Base-by-base conservation (phyloP, 345 rosid genomes). In the Geranium brycei region DNA sequence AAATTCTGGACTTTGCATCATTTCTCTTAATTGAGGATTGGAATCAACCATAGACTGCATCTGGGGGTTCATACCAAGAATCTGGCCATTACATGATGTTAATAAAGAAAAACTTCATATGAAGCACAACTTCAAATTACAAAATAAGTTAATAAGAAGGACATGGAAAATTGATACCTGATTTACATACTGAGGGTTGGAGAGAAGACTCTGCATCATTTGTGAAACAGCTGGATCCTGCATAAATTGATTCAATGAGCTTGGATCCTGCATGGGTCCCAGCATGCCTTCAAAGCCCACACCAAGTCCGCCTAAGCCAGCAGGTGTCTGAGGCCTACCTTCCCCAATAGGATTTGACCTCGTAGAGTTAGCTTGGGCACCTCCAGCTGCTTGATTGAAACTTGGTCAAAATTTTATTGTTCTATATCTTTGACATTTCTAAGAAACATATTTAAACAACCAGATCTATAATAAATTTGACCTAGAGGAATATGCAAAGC, bases 151-250 rank as follows among this genome's bases (percentile, higher is more conserved):
- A 35, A 35, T 35, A 38, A 19, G 55, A 51, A 69, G 51, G 15
- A 1, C 12, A 6, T 47, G 53, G 12, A 32, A 53, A 61, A 60
- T 28, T 31, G 14, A 38, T 70, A 87, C 95, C 91, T 87, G 91
- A 70, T 82, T 83, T 82, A 81, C 64, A 72, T 82, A 76, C 69
- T 87, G 83, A 7, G 90, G 89, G 69, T 82, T 82, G 19, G 91
- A 85, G 23, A 83, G 72, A 62, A 85, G 31, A 74, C 82, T 79
- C 68, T 81, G 89, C 87, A 79, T 82, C 83, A 82, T 80, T 67
- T 81, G 88, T 41, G 87, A 69, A 56, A 85, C 57, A 69, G 84
- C 85, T 55, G 88, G 95, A 76, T 87, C 85, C 73, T 85, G 87
- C 80, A 83, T 59, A 62, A 81, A 53, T 69, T 83, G 91, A 69